These are phyloP conservation scores for Podospora sp. DNA, from an alignment of 495 filamentous ascomycete genomes.

Conservation along the genomic window DNA sequence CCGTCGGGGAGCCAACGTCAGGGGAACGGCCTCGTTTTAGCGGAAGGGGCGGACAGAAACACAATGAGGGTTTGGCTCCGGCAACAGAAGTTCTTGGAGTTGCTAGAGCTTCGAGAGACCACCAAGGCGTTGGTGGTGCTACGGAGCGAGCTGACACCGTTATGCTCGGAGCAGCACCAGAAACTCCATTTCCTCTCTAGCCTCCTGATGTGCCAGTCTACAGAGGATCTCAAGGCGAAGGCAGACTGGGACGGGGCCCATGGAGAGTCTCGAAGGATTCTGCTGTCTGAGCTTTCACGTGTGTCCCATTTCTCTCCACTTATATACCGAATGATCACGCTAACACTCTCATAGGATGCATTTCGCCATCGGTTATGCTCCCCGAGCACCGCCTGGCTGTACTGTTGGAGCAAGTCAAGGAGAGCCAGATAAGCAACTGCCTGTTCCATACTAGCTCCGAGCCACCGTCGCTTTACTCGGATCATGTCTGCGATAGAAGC, in stretches of 20 bases:
- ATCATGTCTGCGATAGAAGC: conserved; percentile 79
- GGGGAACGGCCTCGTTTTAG: conserved; percentile 48
- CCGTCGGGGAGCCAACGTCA: conserved; percentile 53
- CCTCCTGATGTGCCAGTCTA: conserved; percentile 82
- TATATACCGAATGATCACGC: conserved; percentile 14
- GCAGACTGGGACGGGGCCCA: conserved; percentile 88
- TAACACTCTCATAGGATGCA: conserved; percentile 62
- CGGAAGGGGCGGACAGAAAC: conserved; percentile 48
- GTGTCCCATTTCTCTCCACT: conserved; percentile 35
- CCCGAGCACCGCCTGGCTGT: conserved; percentile 88
- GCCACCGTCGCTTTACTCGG: conserved; percentile 82
- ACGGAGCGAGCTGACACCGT: conserved; percentile 82
- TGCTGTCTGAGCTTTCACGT: conserved; percentile 87
- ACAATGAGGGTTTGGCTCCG: conserved; percentile 71
- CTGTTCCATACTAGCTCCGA: conserved; percentile 83
- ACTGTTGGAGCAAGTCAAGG: conserved; percentile 80
- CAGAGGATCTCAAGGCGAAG: conserved; percentile 77
- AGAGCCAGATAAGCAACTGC: conserved; percentile 78
- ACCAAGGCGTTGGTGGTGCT: conserved; percentile 76
- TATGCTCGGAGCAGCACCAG: conserved; percentile 74
- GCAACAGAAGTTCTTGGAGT: conserved; percentile 93
- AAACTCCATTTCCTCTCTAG: conserved; percentile 81
- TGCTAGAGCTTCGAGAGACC: conserved; percentile 76
- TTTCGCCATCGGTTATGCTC: conserved; percentile 98
- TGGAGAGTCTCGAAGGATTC: conserved; percentile 69